Conservation (phyloP, 2,329 filamentous ascomycete genomes). For the Simplicillium aogashimaense region DNA sequence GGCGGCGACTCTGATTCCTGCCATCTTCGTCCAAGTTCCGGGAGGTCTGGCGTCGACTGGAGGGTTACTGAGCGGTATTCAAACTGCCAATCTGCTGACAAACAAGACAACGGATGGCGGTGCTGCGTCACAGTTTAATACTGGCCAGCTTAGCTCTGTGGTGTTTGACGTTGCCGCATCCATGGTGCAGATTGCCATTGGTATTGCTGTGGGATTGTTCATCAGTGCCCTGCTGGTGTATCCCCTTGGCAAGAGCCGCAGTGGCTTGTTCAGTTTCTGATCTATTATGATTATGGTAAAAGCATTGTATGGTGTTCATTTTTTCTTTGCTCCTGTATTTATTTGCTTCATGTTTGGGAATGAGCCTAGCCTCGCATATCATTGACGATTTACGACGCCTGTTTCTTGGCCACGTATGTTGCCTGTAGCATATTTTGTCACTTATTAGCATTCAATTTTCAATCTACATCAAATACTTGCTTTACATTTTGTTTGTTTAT, state of each 20-base stretch:
- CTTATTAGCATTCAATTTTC: too few species aligned
- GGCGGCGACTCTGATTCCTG: slow-evolving; percentile 34
- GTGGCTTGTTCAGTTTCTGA: slow-evolving; percentile 38
- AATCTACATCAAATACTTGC: too few species aligned
- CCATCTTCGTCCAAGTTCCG: slow-evolving; percentile 38
- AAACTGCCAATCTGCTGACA: slow-evolving; percentile 31
- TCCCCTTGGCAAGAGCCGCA: slow-evolving; percentile 38
- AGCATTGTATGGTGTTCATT: not conserved
- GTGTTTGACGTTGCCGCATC: slow-evolving; percentile 35
- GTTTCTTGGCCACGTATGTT: too few species aligned
- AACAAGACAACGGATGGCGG: slow-evolving; percentile 18
- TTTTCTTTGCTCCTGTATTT: not conserved
- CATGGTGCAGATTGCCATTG: slow-evolving; percentile 44
- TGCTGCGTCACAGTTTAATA: slow-evolving; percentile 5
- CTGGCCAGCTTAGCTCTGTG: slow-evolving; percentile 18
- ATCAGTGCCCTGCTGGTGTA: slow-evolving; percentile 38
- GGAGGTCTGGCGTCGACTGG: slow-evolving; percentile 36
- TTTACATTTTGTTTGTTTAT: too few species aligned
- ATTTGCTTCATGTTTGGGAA: not conserved
- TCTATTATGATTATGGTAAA: not conserved
- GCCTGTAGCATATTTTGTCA: too few species aligned
- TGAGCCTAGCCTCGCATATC: too few species aligned
- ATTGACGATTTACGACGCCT: too few species aligned
- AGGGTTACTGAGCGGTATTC: slow-evolving; percentile 33
- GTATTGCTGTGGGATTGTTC: slow-evolving; percentile 40